These are phyloP conservation scores for Pseudonitzschia pungens DNA, from an alignment of 108 stramenopile genomes.

Conservation along the genomic window DNA sequence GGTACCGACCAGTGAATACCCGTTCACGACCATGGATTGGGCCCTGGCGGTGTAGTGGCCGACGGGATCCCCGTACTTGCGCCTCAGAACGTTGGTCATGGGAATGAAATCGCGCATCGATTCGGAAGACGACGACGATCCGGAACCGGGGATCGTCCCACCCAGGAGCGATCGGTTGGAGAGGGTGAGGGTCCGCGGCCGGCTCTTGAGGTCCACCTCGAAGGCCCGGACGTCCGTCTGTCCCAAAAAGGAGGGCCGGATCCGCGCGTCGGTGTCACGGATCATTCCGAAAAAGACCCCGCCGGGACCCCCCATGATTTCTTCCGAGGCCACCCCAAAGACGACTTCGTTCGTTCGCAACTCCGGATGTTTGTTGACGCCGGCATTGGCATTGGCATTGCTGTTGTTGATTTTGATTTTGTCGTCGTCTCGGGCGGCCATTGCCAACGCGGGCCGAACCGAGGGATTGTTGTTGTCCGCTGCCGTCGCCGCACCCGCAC, in stretches of 20 bases:
- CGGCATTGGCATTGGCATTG: background rate
- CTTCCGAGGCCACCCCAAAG: conserved; percentile 55
- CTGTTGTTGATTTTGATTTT: background rate
- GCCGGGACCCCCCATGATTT: conserved; percentile 57
- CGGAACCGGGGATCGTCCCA: too few relatives aligned
- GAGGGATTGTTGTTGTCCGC: too few relatives aligned
- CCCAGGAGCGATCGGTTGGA: conserved; percentile 20
- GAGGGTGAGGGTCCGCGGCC: conserved; percentile 34
- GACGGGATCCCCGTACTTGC: conserved; percentile 52
- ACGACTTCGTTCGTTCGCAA: conserved; percentile 17
- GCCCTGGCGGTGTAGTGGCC: conserved; percentile 54
- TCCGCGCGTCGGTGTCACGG: conserved; percentile 54
- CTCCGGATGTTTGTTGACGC: background rate
- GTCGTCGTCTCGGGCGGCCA: background rate
- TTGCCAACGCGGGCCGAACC: background rate
- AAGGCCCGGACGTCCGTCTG: conserved; percentile 54
- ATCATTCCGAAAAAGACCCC: conserved; percentile 71
- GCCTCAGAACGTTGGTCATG: conserved; percentile 44
- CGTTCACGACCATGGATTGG: conserved; percentile 42
- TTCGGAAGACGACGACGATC: background rate
- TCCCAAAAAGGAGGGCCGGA: conserved; percentile 63
- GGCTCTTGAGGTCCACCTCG: conserved; percentile 32
- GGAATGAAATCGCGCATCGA: conserved; percentile 36
- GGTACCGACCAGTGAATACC: conserved; percentile 29
- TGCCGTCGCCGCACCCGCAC: too few relatives aligned